A percentile compares a stretch with the other conserved stretches of the same genome.
phyloP scores from a whole-genome alignment of 2,329 filamentous ascomycete species.

The Aspergillus puulaauensis region DNA sequence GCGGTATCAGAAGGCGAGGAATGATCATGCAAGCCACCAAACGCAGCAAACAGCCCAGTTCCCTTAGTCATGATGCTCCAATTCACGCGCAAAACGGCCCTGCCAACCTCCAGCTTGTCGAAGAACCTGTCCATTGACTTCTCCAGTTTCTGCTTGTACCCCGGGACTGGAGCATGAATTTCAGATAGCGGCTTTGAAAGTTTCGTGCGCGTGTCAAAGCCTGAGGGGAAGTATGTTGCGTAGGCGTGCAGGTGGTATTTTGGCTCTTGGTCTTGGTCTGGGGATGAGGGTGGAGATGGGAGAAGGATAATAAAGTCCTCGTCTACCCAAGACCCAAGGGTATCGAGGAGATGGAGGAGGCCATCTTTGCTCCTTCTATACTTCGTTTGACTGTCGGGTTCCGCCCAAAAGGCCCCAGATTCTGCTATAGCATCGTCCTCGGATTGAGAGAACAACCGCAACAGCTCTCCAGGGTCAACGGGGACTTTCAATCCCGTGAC shows the following conservation, averaged over 20 bases:
- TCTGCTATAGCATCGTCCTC: neutral
- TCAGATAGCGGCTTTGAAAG: constrained; percentile 52
- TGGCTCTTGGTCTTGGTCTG: constrained; percentile 20
- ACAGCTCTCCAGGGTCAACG: constrained; percentile 10
- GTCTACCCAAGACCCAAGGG: constrained; percentile 55
- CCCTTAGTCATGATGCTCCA: constrained; percentile 42
- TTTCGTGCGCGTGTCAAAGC: constrained; percentile 59
- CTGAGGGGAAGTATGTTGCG: constrained; percentile 56
- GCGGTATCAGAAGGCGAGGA: constrained; percentile 2
- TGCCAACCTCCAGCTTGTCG: constrained; percentile 52
- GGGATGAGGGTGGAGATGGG: constrained; percentile 32
- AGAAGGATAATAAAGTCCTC: constrained; percentile 61
- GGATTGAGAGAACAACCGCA: neutral
- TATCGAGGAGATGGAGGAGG: constrained; percentile 38
- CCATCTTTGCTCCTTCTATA: neutral
- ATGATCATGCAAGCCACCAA: constrained; percentile 33
- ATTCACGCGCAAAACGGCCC: constrained; percentile 57
- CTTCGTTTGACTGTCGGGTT: neutral
- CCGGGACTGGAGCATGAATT: constrained; percentile 61
- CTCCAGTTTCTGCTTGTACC: constrained; percentile 57
- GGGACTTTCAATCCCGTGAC: constrained; percentile 47
- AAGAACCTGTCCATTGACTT: constrained; percentile 64
- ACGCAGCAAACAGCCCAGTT: constrained; percentile 42
- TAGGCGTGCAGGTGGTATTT: constrained; percentile 59
- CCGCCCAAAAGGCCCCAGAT: too few relatives aligned